Percentiles rank a stretch among this genome's conserved stretches.
These are phyloP conservation scores for Grigorovia jiainica DNA, from an alignment of 805 yeast species.

Conservation along the genomic window DNA sequence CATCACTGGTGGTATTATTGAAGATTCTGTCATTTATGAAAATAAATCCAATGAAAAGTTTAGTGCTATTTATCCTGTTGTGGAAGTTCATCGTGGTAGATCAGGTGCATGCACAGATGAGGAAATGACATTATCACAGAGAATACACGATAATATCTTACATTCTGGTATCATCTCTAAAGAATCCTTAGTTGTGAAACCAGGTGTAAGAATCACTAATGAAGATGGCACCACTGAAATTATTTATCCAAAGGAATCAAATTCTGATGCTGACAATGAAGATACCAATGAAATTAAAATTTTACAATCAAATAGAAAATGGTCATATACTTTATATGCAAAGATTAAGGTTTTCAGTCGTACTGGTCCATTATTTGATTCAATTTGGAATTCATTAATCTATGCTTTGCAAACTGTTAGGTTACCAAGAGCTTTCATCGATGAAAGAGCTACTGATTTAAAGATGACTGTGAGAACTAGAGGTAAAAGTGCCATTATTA, in stretches of 20 bases:
- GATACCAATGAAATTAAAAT: constrained; percentile 15
- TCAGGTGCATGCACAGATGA: constrained; percentile 77
- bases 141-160: constrained; percentile 47
- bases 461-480: constrained; percentile 44
- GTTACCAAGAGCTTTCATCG: constrained; percentile 61
- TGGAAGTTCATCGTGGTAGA: constrained; percentile 68
- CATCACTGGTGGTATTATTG: constrained; percentile 58
- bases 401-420: constrained; percentile 49
- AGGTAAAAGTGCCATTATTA: constrained; percentile 38
- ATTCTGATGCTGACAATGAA: constrained; percentile 7
- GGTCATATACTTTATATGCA: constrained; percentile 57
- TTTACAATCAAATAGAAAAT: constrained; percentile 34
- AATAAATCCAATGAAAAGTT: constrained; percentile 32
- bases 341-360: constrained; percentile 69
- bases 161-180: constrained; percentile 46
- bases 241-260: constrained; percentile 33
- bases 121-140: constrained; percentile 68
- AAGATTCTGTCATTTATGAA: constrained; percentile 38
- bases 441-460: constrained; percentile 48
- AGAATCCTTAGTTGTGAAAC: constrained; percentile 36
- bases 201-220: constrained; percentile 39
- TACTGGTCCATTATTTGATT: constrained; percentile 72
- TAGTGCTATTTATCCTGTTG: constrained; percentile 53
- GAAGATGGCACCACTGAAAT: constrained; percentile 41
- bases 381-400: constrained; percentile 60